These are phyloP conservation scores for Hymenoscyphus linearis DNA, from an alignment of 2,329 filamentous ascomycete species.

Conservation along the genomic window DNA sequence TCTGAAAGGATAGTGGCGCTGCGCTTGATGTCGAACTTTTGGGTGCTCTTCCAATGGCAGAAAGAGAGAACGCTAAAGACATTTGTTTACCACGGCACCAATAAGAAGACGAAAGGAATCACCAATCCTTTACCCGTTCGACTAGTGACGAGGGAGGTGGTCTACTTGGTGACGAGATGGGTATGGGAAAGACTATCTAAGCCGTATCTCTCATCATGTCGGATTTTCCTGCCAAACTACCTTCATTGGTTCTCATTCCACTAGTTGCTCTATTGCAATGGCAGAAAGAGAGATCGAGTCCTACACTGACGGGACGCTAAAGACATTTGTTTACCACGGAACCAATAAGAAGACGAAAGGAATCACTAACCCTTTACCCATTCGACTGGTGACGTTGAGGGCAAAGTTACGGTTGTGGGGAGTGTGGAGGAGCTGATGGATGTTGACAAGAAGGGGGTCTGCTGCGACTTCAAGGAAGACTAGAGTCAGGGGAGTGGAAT, in stretches of 20 bases:
- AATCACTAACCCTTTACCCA: too few species aligned
- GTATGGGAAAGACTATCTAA: slow-evolving; percentile 97
- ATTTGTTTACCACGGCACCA: slow-evolving; percentile 84
- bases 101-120: slow-evolving; percentile 74
- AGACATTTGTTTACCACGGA: slow-evolving; percentile 85
- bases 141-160: too few species aligned
- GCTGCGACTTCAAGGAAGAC: too few species aligned
- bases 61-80: slow-evolving; percentile 85
- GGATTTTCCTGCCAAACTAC: slow-evolving; percentile 78
- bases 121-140: too few species aligned
- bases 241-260: slow-evolving; percentile 83
- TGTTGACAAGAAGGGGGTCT: too few species aligned
- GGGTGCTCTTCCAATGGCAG: slow-evolving; percentile 96
- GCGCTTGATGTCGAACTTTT: too few species aligned
- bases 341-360: slow-evolving; percentile 79
- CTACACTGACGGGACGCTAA: slow-evolving; percentile 82
- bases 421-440: too few species aligned
- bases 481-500: too few species aligned
- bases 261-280: slow-evolving; percentile 96
- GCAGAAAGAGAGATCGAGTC: slow-evolving; percentile 74
- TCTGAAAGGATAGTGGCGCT: neutral
- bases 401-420: too few species aligned
- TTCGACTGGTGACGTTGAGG: too few species aligned
- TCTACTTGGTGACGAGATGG: slow-evolving; percentile 95
- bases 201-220: slow-evolving; percentile 98